Base-by-base conservation (phyloP, 2,329 filamentous ascomycete genomes). In the Lomentospora prolificans region DNA sequence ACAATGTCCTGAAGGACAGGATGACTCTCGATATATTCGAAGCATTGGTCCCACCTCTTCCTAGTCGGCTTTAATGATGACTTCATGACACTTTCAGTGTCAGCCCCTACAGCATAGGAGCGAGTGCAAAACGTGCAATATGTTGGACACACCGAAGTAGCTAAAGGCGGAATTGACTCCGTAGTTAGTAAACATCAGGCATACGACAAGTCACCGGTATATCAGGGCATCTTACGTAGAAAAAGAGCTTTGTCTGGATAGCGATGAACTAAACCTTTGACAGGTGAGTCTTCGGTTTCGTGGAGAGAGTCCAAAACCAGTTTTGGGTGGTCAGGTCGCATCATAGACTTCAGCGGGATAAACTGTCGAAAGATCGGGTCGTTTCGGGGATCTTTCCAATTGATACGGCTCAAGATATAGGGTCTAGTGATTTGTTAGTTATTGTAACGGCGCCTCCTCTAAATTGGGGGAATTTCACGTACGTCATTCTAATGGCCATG, bases 41-140 rank as follows among this genome's bases (percentile, higher is more conserved):
- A 77, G n/a, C 76, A 74, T 2, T 69, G 63, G n/a, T 82, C 72
- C 76, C 82, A 82, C n/a, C 76, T 71, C 53, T 61, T 61, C 7
- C 61, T 63, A 1, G 64, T 65, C 0, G 74, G 71, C 58, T 71
- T 73, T 55, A 73, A 66, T 2, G 67, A 66, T 55, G 63, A 63
- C 61, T 75, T 82, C 24, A 69, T 69, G 3, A 84, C 73, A 0
- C 72, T 70, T 8, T 75, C 72, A 1, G 81, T 85, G 57, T 78
- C 67, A 9, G 67, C 73, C 0, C 82, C 82, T 2, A 85, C 75
- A 0, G 75, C 75, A 59, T 82, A 82, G 0, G 79, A 79, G 9
- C 82, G 75, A 1, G 82, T 85, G 66, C 82, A 85, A 62, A 76
- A 85, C 53, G 74, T 71, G 66, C 82, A 85, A 64, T 84, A 84